A percentile compares a stretch with the other conserved stretches of the same genome.
phyloP scores from a whole-genome alignment of 495 filamentous ascomycete genomes.

The Penicillium odoratum region DNA sequence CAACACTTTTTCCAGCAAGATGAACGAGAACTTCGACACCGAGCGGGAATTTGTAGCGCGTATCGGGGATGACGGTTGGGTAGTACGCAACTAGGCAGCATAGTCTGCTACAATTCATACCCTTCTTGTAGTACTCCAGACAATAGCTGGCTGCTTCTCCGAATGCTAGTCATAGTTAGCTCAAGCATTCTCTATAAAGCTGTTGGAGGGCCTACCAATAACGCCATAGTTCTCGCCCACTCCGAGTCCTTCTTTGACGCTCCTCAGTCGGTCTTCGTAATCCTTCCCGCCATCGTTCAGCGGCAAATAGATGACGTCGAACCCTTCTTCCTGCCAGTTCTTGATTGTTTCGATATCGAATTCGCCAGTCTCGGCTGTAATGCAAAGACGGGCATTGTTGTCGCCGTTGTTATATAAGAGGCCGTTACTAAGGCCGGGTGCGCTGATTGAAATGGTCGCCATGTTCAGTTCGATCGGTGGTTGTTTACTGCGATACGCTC shows the following conservation, averaged over 20 bases:
- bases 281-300: slow-evolving; percentile 53
- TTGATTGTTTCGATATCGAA: slow-evolving; percentile 59
- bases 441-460: slow-evolving; percentile 43
- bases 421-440: slow-evolving; percentile 33
- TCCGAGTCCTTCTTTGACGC: slow-evolving; percentile 44
- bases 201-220: slow-evolving; percentile 37
- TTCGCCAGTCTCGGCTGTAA: slow-evolving; percentile 61
- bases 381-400: slow-evolving; percentile 56
- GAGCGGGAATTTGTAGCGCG: slow-evolving; percentile 47
- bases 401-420: slow-evolving; percentile 44
- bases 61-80: slow-evolving; percentile 53
- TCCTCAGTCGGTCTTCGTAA: slow-evolving; percentile 49
- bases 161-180: slow-evolving; percentile 41
- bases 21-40: slow-evolving; percentile 53
- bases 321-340: slow-evolving; percentile 67
- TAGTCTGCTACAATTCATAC: slow-evolving; percentile 41
- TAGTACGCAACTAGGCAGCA: slow-evolving; percentile 63
- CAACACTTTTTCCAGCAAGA: slow-evolving; percentile 50
- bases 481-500: slow-evolving; percentile 1
- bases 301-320: slow-evolving; percentile 61
- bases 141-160: slow-evolving; percentile 59
- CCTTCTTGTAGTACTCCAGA: slow-evolving; percentile 54
- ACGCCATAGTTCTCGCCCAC: slow-evolving; percentile 53
- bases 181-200: background rate
- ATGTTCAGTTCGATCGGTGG: slow-evolving; percentile 14